These are phyloP conservation scores for Serendipita sp. DNA, from an alignment of 768 basidiomycete genomes.

Conservation along the genomic window DNA sequence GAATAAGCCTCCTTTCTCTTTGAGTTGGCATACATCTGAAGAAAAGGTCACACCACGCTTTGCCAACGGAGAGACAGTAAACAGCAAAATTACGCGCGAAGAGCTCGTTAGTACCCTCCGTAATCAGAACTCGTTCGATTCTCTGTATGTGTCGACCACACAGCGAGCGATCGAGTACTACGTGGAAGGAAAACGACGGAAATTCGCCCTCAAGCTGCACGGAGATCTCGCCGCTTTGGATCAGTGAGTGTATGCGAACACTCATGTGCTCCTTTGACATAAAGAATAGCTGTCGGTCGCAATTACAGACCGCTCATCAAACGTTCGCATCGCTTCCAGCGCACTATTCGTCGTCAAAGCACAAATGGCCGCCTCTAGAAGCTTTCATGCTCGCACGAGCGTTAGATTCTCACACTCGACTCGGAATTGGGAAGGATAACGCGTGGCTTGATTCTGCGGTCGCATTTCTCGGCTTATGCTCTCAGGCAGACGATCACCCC, in stretches of 20 bases:
- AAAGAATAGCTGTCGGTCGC: constrained; percentile 48
- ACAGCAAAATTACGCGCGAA: background rate
- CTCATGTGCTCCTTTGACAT: background rate
- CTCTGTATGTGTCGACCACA: constrained; percentile 56
- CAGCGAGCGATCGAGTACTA: constrained; percentile 78
- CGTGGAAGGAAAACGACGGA: constrained; percentile 63
- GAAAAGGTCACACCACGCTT: background rate
- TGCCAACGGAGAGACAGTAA: background rate
- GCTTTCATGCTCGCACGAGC: constrained; percentile 64
- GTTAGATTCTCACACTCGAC: constrained; percentile 44
- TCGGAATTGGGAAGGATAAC: constrained; percentile 43
- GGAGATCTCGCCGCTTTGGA: constrained; percentile 81
- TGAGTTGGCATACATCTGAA: constrained; percentile 20
- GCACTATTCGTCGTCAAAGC: constrained; percentile 51
- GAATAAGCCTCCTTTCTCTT: constrained; percentile 51
- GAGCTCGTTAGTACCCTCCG: background rate
- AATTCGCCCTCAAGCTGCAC: constrained; percentile 75
- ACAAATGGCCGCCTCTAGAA: constrained; percentile 67
- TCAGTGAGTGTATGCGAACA: constrained; percentile 38
- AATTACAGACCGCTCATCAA: constrained; percentile 43
- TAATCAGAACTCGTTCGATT: constrained; percentile 51
- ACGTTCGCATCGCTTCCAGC: constrained; percentile 71
- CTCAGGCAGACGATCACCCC: constrained; percentile 22
- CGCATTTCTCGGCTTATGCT: constrained; percentile 57
- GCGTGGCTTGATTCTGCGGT: constrained; percentile 74